Evolutionary conservation across 1,139 yeast species (phyloP).

Genomic region (Diutina neorugosa): DNA sequence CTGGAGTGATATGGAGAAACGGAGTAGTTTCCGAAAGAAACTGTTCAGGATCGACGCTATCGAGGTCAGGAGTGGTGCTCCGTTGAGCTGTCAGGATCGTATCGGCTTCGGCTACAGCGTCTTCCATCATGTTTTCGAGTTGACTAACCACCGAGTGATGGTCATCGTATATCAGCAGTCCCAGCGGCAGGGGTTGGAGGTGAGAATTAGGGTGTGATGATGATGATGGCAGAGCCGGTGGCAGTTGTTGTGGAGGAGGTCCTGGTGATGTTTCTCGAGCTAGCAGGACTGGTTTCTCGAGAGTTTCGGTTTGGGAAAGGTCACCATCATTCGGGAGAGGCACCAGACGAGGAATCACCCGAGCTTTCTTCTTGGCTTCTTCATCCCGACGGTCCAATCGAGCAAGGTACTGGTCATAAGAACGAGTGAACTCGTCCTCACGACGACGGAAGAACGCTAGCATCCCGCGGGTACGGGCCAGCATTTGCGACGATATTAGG

Average conservation of each 20-base stretch:
- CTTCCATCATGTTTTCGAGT: neutral
- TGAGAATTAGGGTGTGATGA: too few species aligned
- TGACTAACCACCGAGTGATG: neutral
- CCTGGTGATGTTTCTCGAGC: neutral
- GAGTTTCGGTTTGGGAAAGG: neutral
- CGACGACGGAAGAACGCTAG: conserved; percentile 1
- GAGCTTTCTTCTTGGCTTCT: neutral
- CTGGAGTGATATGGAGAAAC: neutral
- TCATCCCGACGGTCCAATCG: neutral
- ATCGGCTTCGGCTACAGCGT: neutral
- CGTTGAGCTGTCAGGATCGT: neutral
- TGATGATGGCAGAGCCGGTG: too few species aligned
- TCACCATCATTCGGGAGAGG: neutral
- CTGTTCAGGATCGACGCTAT: neutral
- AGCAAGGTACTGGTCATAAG: neutral
- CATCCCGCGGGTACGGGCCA: neutral
- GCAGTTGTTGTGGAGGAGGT: too few species aligned
- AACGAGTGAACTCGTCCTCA: neutral
- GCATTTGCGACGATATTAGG: neutral
- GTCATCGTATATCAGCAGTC: neutral
- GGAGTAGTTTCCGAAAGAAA: neutral
- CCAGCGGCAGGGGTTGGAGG: neutral
- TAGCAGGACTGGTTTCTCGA: neutral
- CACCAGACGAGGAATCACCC: neutral
- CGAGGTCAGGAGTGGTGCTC: neutral